Conservation (phyloP, 108 stramenopile genomes). For the Cylindrotheca closterium region DNA sequence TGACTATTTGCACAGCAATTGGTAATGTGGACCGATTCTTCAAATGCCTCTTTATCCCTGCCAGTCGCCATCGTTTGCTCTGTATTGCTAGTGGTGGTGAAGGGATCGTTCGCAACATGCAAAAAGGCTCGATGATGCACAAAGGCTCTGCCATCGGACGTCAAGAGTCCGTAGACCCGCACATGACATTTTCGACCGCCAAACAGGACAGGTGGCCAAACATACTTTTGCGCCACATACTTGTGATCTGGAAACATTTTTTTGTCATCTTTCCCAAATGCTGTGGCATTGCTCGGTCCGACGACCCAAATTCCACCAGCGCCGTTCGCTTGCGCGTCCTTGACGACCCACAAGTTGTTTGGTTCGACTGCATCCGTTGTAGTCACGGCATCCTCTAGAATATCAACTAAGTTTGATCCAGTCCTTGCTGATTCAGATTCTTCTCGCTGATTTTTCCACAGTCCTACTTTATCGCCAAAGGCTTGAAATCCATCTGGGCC, state of each 20-base stretch:
- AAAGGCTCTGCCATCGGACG: conserved; percentile 68
- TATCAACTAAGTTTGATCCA: conserved; percentile 28
- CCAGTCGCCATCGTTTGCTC: conserved; percentile 13
- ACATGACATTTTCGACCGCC: conserved; percentile 74
- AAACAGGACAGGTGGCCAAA: conserved; percentile 77
- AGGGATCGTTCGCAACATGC: conserved; percentile 83
- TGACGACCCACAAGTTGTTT: conserved; percentile 73
- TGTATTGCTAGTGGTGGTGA: conserved; percentile 24
- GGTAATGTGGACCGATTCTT: conserved; percentile 74
- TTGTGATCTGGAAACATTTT: conserved; percentile 49
- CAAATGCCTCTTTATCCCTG: no score
- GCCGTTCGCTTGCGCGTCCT: conserved; percentile 80
- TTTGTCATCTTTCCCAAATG: conserved; percentile 19
- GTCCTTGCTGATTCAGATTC: background rate
- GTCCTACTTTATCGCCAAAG: conserved; percentile 35
- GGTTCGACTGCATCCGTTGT: conserved; percentile 12
- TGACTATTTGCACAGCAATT: conserved; percentile 89
- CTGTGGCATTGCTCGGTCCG: conserved; percentile 38
- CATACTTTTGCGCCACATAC: conserved; percentile 78
- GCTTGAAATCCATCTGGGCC: conserved; percentile 46
- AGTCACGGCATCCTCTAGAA: conserved; percentile 9
- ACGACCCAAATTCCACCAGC: conserved; percentile 87
- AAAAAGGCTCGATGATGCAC: conserved; percentile 72
- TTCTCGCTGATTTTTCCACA: background rate
- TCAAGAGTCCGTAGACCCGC: conserved; percentile 74